These are phyloP conservation scores for Thinopyrum obtusiflorum DNA, from an alignment of 202 grass and related monocot species.

Conservation along the genomic window DNA sequence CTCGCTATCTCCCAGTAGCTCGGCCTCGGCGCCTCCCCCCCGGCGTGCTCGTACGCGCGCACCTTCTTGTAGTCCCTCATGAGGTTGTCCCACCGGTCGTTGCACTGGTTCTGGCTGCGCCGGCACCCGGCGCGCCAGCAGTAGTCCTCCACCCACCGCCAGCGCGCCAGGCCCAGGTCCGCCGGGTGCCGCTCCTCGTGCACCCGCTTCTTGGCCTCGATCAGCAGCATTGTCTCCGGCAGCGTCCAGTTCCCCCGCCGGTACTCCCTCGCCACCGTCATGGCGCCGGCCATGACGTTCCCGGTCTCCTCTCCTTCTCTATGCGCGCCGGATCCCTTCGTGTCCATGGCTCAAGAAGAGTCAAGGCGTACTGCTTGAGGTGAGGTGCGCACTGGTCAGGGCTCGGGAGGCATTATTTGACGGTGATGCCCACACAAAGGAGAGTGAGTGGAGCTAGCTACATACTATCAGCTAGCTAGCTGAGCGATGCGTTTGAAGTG, in stretches of 20 bases:
- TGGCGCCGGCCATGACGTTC: constrained; percentile 16
- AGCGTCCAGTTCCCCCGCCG: constrained; percentile 89
- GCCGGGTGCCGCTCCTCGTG: constrained; percentile 66
- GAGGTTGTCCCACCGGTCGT: constrained; percentile 99
- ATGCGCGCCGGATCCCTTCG: constrained; percentile 18
- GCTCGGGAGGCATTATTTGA: constrained; percentile 18
- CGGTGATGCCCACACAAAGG: constrained; percentile 7
- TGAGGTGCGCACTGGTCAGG: background rate
- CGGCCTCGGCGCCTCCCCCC: background rate
- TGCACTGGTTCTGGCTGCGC: constrained; percentile 98
- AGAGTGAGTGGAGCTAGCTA: background rate
- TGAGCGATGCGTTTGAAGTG: constrained; percentile 15
- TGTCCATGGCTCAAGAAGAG: constrained; percentile 22
- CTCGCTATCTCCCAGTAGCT: constrained; percentile 87
- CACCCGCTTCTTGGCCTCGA: constrained; percentile 84
- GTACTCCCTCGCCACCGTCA: constrained; percentile 54
- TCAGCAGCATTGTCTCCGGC: constrained; percentile 80
- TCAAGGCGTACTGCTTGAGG: background rate
- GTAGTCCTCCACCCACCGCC: constrained; percentile 99
- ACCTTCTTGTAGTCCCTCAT: constrained; percentile 98
- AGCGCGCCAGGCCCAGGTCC: constrained; percentile 61
- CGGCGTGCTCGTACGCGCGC: constrained; percentile 63
- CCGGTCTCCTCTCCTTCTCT: constrained; percentile 14
- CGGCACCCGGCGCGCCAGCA: constrained; percentile 83
- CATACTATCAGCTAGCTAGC: background rate